Conservation (phyloP, 495 filamentous ascomycete species). For the Staphylotrichum longicolle region DNA sequence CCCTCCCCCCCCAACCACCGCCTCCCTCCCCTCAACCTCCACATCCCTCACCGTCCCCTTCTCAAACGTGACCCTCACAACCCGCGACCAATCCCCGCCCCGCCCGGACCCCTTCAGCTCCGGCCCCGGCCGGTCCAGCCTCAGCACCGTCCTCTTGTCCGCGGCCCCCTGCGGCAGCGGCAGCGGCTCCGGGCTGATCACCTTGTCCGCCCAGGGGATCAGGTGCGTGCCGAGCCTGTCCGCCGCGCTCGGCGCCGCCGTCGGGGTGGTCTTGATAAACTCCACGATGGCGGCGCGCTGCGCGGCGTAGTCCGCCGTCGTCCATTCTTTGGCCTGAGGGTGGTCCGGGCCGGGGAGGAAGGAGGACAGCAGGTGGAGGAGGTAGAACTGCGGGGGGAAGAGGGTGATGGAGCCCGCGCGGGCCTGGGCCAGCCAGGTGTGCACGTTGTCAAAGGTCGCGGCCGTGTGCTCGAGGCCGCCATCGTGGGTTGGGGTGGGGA, state of each 20-base stretch:
- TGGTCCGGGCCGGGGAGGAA: conserved; percentile 45
- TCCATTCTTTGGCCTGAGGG: not conserved
- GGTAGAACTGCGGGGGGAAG: conserved; percentile 86
- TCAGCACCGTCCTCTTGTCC: conserved; percentile 60
- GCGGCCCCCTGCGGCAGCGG: conserved; percentile 43
- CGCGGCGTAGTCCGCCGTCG: conserved; percentile 44
- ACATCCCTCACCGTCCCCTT: conserved; percentile 46
- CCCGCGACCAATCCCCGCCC: conserved; percentile 69
- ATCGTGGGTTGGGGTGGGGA: conserved; percentile 70
- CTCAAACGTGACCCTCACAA: conserved; percentile 66
- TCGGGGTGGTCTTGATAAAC: too few relatives aligned
- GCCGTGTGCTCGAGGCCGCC: conserved; percentile 83
- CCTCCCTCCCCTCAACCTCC: conserved; percentile 29
- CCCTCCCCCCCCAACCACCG: conserved; percentile 21
- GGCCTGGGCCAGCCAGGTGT: conserved; percentile 65
- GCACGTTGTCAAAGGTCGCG: conserved; percentile 68
- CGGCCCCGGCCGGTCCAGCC: conserved; percentile 65
- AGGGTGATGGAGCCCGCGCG: conserved; percentile 68
- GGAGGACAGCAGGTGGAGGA: conserved; percentile 63
- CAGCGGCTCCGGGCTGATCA: conserved; percentile 66
- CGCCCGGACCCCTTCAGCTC: conserved; percentile 62
- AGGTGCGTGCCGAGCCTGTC: conserved; percentile 25
- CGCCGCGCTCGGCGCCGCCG: too few relatives aligned
- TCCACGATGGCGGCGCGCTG: conserved; percentile 46
- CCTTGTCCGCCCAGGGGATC: conserved; percentile 72